phyloP scores from a whole-genome alignment of 2,329 filamentous ascomycete species.

The Sclerotinia nivalis region DNA sequence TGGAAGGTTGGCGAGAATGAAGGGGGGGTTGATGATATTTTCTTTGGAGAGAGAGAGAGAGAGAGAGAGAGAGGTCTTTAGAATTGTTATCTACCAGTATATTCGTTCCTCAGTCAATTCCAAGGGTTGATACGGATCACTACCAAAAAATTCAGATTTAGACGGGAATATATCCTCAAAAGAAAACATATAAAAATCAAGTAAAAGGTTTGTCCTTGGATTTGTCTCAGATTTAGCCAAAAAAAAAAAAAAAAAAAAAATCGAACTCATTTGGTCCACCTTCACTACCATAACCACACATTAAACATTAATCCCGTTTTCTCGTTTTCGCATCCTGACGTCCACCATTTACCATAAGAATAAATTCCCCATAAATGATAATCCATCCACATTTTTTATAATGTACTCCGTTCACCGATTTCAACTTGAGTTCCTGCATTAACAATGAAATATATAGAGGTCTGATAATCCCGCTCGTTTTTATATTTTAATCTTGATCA shows the following conservation, averaged over 20 bases:
- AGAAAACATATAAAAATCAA: not conserved
- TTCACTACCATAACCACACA: not conserved
- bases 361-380: not conserved
- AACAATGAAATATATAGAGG: not conserved
- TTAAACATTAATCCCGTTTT: too few species aligned
- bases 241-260: not conserved
- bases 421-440: not conserved
- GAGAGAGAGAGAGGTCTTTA: too few species aligned
- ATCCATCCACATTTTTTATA: not conserved
- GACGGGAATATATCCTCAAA: not conserved
- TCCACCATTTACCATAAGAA: not conserved
- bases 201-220: not conserved
- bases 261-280: not conserved
- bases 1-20: conserved; percentile 14
- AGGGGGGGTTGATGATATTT: not conserved
- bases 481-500: not conserved
- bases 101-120: too few species aligned
- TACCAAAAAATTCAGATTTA: not conserved
- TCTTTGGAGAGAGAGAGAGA: too few species aligned
- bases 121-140: too few species aligned
- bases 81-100: too few species aligned
- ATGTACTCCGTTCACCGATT: not conserved
- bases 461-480: not conserved
- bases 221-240: not conserved
- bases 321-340: not conserved